Base-by-base conservation (phyloP, 257 asterid genomes). In the Phtheirospermum japonicum region DNA sequence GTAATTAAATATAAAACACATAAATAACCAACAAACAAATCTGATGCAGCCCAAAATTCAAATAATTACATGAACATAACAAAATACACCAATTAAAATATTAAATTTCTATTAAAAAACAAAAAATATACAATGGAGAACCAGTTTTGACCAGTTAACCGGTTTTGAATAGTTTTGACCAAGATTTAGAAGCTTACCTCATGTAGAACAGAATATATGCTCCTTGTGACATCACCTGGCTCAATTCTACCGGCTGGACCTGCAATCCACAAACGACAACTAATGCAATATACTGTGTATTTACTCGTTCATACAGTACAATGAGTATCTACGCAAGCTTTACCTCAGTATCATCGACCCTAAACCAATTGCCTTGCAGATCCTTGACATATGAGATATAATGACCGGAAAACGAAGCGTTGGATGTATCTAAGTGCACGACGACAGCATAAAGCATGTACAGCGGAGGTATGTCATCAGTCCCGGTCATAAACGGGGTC, bases 341-440 rank as follows among this genome's bases (percentile, higher is more conserved):
- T 76, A 85, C 97, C 97, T 81, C 86, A n/a, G 86, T 81, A 67
- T 90, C 96, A 59, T 90, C 95, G 18, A 85, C 74, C 75, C 81
- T 82, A 76, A 76, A 87, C 97, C 97, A 89, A 68, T 80, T 83
- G 57, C 91, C 95, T 9, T 62, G 84, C 72, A 76, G 68, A 73
- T 89, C 95, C 75, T 87, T 89, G 68, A 87, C 82, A 37, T 87
- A 89, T 0, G 94, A 73, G 59, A 87, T 77, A 67, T 90, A 87
- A 67, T 90, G 97, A 66, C 97, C 95, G 14, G 90, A 81, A 67
- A 83, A 87, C 0, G 95, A 85, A 16, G 95, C 87, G 61, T 87
- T 85, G 18, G 81, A 71, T 9, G 85, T 81, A 78, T 85, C 94
- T 61, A 85, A 60, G 69, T 90, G 97, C 54, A 90, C 96, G n/a